phyloP scores from a whole-genome alignment of 257 asterid species.

The Forsythia suspensa region DNA sequence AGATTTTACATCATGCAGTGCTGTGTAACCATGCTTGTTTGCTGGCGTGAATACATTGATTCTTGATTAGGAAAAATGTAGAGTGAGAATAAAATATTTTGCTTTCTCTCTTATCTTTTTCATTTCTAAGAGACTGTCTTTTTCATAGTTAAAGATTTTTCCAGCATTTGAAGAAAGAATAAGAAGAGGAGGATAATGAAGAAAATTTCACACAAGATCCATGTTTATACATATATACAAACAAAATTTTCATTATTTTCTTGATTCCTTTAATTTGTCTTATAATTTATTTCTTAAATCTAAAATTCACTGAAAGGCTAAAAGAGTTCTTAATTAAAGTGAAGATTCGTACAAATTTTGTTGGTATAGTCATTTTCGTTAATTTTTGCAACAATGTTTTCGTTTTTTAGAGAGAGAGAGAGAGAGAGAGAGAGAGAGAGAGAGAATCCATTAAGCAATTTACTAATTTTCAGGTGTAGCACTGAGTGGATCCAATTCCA shows the following conservation, averaged over 20 bases:
- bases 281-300: not conserved
- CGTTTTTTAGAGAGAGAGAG: not conserved
- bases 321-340: not conserved
- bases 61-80: slow-evolving; percentile 33
- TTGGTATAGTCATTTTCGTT: slow-evolving; percentile 13
- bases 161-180: slow-evolving; percentile 65
- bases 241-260: not conserved
- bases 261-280: not conserved
- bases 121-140: slow-evolving; percentile 61
- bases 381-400: not conserved
- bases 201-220: slow-evolving; percentile 7
- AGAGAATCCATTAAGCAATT: slow-evolving; percentile 16
- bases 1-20: slow-evolving; percentile 84
- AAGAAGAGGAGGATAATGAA: slow-evolving; percentile 31
- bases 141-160: slow-evolving; percentile 28
- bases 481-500: slow-evolving; percentile 40
- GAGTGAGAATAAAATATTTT: not conserved
- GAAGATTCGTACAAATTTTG: not conserved
- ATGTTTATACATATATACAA: not conserved
- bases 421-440: not conserved
- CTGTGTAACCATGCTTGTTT: slow-evolving; percentile 85
- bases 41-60: slow-evolving; percentile 82
- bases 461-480: not conserved
- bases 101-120: slow-evolving; percentile 11
- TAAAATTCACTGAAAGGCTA: not conserved